These are phyloP conservation scores for Saprolegnia parasitica DNA, from an alignment of 352 stramenopile genomes.

Conservation along the genomic window DNA sequence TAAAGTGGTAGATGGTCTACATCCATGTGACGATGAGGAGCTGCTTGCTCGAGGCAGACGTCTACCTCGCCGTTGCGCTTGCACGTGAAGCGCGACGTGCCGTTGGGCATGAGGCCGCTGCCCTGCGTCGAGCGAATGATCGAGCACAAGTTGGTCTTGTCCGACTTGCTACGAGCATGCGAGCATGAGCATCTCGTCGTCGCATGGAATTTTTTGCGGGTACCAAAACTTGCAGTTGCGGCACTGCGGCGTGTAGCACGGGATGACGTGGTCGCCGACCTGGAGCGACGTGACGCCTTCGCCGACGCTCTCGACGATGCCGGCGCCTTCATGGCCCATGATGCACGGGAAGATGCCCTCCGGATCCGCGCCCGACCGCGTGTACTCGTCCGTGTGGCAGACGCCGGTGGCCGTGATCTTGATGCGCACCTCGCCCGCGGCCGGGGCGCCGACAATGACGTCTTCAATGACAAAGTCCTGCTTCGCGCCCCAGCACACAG, in stretches of 20 bases:
- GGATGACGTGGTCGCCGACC: slow-evolving; percentile 91
- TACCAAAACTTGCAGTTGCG: slow-evolving; percentile 86
- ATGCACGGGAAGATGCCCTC: slow-evolving; percentile 84
- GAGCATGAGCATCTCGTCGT: background rate
- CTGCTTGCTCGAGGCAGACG: background rate
- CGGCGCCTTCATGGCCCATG: slow-evolving; percentile 82
- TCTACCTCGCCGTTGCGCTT: slow-evolving; percentile 75
- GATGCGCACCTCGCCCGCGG: slow-evolving; percentile 71
- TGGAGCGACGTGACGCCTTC: slow-evolving; percentile 71
- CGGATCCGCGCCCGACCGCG: slow-evolving; percentile 66
- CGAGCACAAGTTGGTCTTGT: slow-evolving; percentile 84
- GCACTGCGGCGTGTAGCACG: slow-evolving; percentile 93
- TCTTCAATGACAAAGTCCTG: slow-evolving; percentile 78
- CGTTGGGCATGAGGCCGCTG: slow-evolving; percentile 72
- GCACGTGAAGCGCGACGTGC: slow-evolving; percentile 80
- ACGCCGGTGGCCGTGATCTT: slow-evolving; percentile 80
- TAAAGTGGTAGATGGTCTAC: slow-evolving; percentile 80
- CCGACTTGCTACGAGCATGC: slow-evolving; percentile 49
- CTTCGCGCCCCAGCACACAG: slow-evolving; percentile 84
- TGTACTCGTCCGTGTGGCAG: slow-evolving; percentile 87
- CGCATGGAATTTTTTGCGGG: too few relatives aligned
- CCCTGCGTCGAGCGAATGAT: slow-evolving; percentile 77
- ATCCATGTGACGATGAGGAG: background rate
- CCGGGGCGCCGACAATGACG: slow-evolving; percentile 62
- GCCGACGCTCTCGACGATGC: slow-evolving; percentile 79